Conservation (phyloP, 306 rosid species). For the Rosa lucieae region DNA sequence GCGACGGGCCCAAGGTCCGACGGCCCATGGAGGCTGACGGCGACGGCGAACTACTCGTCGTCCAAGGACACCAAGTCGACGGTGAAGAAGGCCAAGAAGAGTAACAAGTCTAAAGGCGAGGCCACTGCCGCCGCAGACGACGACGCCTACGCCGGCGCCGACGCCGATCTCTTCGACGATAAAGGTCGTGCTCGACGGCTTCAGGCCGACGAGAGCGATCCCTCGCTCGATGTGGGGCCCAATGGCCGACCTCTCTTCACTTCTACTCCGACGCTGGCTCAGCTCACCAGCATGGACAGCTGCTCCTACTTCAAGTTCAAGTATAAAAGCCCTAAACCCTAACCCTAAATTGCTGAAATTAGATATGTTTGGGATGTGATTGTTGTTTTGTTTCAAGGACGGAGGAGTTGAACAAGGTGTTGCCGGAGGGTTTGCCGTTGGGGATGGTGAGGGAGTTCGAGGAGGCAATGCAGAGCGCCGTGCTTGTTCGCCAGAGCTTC, state of each 20-base stretch:
- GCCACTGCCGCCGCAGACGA: slow-evolving; percentile 23
- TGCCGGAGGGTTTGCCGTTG: slow-evolving; percentile 85
- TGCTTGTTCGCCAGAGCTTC: slow-evolving; percentile 78
- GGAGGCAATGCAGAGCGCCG: slow-evolving; percentile 65
- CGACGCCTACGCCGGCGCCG: slow-evolving; percentile 29
- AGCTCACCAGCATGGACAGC: slow-evolving; percentile 50
- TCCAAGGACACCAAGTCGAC: slow-evolving; percentile 41
- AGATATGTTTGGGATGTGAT: slow-evolving; percentile 1
- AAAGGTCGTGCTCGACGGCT: slow-evolving; percentile 65
- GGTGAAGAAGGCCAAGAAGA: slow-evolving; percentile 34
- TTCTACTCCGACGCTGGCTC: slow-evolving; percentile 51
- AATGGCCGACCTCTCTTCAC: slow-evolving; percentile 71
- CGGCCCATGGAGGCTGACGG: slow-evolving; percentile 22
- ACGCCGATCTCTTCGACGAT: slow-evolving; percentile 40
- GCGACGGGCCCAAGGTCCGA: slow-evolving; percentile 20
- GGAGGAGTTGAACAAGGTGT: slow-evolving; percentile 50
- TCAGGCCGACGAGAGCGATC: slow-evolving; percentile 60
- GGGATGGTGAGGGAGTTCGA: slow-evolving; percentile 89
- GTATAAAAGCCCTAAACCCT: slow-evolving; percentile 30
- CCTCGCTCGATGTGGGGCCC: slow-evolving; percentile 71
- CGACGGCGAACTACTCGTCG: slow-evolving; percentile 42
- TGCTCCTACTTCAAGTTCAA: slow-evolving; percentile 66
- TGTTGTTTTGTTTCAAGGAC: slow-evolving; percentile 34
- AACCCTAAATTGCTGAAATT: background rate
- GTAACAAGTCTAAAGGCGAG: slow-evolving; percentile 39